Evolutionary conservation across 2,329 filamentous ascomycete species (phyloP), one percentile per base, ranked within the genome.

Genomic region (Phyllosticta ampelicida): DNA sequence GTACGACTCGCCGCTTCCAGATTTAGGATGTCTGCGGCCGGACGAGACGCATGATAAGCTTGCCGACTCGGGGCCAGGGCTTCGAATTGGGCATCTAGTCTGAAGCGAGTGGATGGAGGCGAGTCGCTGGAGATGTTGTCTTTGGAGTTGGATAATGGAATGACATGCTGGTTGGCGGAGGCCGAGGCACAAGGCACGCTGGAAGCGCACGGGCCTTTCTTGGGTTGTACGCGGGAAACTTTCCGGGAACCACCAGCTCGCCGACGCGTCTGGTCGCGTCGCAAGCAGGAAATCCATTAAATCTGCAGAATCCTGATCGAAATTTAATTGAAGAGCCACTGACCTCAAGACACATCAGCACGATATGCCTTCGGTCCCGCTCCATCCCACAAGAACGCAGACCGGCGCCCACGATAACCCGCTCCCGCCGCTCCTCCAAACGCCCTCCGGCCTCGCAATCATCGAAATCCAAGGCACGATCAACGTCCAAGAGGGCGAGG

Each of bases 401-500:
- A 21, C 28, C 36, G 49, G 16, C 18, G 21, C 5, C 59, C 62
- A 60, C 52, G 61, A 61, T 36, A 83, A 81, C 65, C 85, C 88
- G 3, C 81, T 97, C 4, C 94, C 94, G 1, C 72, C 80, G n/a
- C 79, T 96, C 62, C 82, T 97, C 16, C 88, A 91, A 65, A 96
- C 92, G 0, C 94, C 94, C 0, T 85, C 87, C 0, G 94, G 94
- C 54, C 82, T 96, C 48, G 92, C 92, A 18, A 79, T 99, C 51
- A 78, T 99, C 59, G 94, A 97, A 74, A 82, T 99, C 13, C 94
- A 99, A 77, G 94, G 91, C 61, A 89, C 84, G 13, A 86, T 99
- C 74, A 92, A 95, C 71, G 77, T 90, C 1, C 85, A 89, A 8
- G 62, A 74, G 1, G 63, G 70, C 28, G 65, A 63, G n/a, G 61